Percentiles rank a stretch among this genome's conserved stretches.
Evolutionary conservation across 2,329 filamentous ascomycete species (phyloP).

Genomic region (Penicillium sp.): DNA sequence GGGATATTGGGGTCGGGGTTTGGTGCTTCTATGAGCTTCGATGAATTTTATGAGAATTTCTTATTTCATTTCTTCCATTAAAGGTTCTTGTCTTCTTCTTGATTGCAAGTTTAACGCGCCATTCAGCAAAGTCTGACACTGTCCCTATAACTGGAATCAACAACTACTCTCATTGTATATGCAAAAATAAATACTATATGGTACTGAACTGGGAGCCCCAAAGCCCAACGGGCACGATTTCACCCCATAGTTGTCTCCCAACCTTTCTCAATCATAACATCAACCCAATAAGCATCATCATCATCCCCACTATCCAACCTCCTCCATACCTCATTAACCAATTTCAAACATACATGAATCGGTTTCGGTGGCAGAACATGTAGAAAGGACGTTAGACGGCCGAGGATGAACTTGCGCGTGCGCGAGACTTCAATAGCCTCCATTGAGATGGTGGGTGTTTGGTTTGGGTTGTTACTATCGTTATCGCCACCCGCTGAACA

Average conservation of each 20-base stretch:
- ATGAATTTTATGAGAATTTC: not conserved
- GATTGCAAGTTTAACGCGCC: not conserved
- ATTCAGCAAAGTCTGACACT: not conserved
- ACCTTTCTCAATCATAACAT: slow-evolving; percentile 56
- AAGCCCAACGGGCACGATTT: not conserved
- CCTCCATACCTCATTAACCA: slow-evolving; percentile 54
- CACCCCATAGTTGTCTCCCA: slow-evolving; percentile 56
- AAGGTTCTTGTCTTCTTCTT: not conserved
- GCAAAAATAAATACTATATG: not conserved
- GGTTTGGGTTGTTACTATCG: slow-evolving; percentile 21
- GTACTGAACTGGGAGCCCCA: not conserved
- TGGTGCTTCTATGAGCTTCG: not conserved
- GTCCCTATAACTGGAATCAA: not conserved
- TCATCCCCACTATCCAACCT: slow-evolving; percentile 48
- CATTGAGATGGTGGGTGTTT: slow-evolving; percentile 30
- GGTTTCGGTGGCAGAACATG: slow-evolving; percentile 53
- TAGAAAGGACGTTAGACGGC: slow-evolving; percentile 46
- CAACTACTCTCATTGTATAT: not conserved
- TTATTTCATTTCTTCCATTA: not conserved
- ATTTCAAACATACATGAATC: slow-evolving; percentile 48
- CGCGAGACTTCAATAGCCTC: slow-evolving; percentile 48
- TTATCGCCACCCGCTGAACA: slow-evolving; percentile 15
- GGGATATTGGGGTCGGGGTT: not conserved
- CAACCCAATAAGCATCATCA: slow-evolving; percentile 53
- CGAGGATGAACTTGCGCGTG: slow-evolving; percentile 49